A percentile compares a stretch with the other conserved stretches of the same genome.
phyloP scores from a whole-genome alignment of 345 rosid species.

The Sisymbrium irio region DNA sequence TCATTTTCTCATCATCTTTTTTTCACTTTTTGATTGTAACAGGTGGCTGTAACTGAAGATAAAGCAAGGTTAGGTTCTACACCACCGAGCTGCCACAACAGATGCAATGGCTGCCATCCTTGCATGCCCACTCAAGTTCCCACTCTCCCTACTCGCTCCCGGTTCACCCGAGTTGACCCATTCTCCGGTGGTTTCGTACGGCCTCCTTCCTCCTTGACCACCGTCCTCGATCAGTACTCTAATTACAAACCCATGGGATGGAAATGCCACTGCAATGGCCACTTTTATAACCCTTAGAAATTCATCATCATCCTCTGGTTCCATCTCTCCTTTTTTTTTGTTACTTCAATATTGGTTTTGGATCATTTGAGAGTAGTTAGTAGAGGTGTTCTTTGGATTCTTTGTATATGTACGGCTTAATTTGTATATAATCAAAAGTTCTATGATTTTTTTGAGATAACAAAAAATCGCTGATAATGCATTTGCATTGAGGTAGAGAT shows the following conservation, averaged over 20 bases:
- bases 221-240: slow-evolving; percentile 54
- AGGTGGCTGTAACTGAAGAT: slow-evolving; percentile 53
- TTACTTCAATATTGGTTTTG: background rate
- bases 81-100: slow-evolving; percentile 90
- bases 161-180: slow-evolving; percentile 33
- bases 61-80: slow-evolving; percentile 82
- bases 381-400: slow-evolving; percentile 29
- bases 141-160: slow-evolving; percentile 38
- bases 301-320: background rate
- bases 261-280: slow-evolving; percentile 78
- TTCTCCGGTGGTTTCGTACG: slow-evolving; percentile 31
- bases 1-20: background rate
- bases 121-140: slow-evolving; percentile 91
- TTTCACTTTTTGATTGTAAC: background rate
- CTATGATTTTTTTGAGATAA: slow-evolving; percentile 14
- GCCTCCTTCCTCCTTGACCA: slow-evolving; percentile 27
- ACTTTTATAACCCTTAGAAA: slow-evolving; percentile 70
- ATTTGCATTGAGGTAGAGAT: background rate
- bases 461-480: background rate
- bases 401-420: slow-evolving; percentile 36
- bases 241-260: slow-evolving; percentile 94
- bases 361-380: slow-evolving; percentile 20
- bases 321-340: background rate
- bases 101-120: slow-evolving; percentile 83
- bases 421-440: slow-evolving; percentile 31